Conservation (phyloP, 2,329 filamentous ascomycete species). For the Bertia moriformis region DNA sequence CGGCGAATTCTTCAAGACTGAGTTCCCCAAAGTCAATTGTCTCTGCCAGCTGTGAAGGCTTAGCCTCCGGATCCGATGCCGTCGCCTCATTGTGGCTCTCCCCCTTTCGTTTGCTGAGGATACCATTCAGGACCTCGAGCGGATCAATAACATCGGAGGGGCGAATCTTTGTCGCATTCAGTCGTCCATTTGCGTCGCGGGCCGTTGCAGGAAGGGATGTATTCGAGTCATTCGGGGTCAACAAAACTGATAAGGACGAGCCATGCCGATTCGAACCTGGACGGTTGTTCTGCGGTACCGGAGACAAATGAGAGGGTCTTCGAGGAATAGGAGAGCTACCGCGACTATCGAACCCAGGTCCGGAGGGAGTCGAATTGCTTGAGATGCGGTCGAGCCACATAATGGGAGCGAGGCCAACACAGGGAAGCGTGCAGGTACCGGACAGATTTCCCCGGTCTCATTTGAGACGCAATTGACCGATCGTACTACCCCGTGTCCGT, state of each 20-base stretch:
- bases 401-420: constrained; percentile 11
- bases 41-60: not conserved
- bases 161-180: constrained; percentile 22
- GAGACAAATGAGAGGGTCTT: constrained; percentile 53
- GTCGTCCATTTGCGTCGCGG: constrained; percentile 54
- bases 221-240: constrained; percentile 65
- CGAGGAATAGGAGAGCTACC: constrained; percentile 58
- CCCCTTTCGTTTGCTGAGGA: not conserved
- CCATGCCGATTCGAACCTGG: constrained; percentile 54
- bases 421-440: not conserved
- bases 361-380: constrained; percentile 43
- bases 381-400: constrained; percentile 91
- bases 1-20: constrained; percentile 59
- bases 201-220: constrained; percentile 57
- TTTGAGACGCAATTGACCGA: too few relatives aligned
- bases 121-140: constrained; percentile 43
- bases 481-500: too few relatives aligned
- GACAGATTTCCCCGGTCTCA: too few relatives aligned
- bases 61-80: not conserved
- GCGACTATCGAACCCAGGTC: constrained; percentile 27
- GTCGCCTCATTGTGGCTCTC: not conserved
- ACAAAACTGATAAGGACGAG: constrained; percentile 53
- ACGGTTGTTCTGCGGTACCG: constrained; percentile 53
- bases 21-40: constrained; percentile 61
- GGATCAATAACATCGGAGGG: constrained; percentile 46